Evolutionary conservation across 176 grass and related monocot genomes (phyloP).

Genomic region (Leersia perrieri): DNA sequence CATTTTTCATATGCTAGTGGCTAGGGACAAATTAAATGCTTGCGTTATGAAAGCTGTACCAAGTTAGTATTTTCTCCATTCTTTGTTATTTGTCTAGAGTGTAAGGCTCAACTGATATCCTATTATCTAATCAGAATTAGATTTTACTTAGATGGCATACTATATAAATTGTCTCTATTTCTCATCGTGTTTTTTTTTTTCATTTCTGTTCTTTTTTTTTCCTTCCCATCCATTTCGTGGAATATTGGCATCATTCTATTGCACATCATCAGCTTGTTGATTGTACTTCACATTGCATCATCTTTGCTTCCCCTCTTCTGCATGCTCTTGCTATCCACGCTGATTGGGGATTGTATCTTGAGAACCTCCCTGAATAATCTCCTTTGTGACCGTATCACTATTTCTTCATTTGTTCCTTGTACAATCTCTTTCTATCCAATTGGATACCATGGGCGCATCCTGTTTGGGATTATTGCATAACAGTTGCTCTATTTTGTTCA

Average conservation of each 20-base stretch:
- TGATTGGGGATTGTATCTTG: slow-evolving; percentile 22
- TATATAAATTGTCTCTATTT: slow-evolving; percentile 32
- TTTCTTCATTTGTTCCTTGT: slow-evolving; percentile 21
- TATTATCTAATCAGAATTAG: not conserved
- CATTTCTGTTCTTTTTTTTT: not conserved
- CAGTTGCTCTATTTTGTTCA: slow-evolving; percentile 43
- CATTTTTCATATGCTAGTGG: not conserved
- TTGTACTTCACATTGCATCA: slow-evolving; percentile 41
- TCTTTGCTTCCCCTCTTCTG: slow-evolving; percentile 27
- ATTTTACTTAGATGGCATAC: slow-evolving; percentile 33
- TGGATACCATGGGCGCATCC: slow-evolving; percentile 45
- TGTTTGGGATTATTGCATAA: slow-evolving; percentile 45
- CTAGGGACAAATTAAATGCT: not conserved
- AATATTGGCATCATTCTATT: slow-evolving; percentile 25
- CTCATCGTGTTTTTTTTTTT: slow-evolving; percentile 28
- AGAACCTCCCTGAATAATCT: slow-evolving; percentile 4
- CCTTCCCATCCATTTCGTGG: slow-evolving; percentile 31
- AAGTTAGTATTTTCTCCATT: not conserved
- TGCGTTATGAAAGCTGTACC: not conserved
- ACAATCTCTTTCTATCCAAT: slow-evolving; percentile 33
- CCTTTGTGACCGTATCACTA: slow-evolving; percentile 9
- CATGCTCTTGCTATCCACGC: slow-evolving; percentile 13
- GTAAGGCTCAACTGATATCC: not conserved
- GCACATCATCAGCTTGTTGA: slow-evolving; percentile 23
- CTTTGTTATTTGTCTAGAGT: not conserved